Base-by-base conservation (phyloP, 164 flowering plant species). In the Buxus sempervirens region DNA sequence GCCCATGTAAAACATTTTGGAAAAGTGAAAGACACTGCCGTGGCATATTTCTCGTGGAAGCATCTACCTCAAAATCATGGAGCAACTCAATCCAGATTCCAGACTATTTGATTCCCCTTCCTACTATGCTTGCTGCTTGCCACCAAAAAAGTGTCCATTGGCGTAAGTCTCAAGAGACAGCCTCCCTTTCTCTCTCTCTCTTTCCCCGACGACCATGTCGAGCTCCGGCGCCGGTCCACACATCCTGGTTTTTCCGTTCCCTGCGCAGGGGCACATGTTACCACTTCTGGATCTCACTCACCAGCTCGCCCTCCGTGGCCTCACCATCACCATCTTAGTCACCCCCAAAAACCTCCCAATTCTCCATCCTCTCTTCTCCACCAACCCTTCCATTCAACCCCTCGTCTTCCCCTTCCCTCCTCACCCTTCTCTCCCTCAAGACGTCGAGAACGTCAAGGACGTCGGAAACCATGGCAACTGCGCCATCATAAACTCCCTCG, bases 391-490 rank as follows among this genome's bases (percentile, higher is more conserved):
- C 14, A 54, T 66, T 48, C 49, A 63, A 10, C 59, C 79, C 62
- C 65, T 78, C 8, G 41, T 77, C 45, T 48, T 73, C 15, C 81
- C 81, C 15, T 75, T 75, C 49, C 83, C 79, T 0, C 21, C 55
- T 60, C 66, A 76, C 25, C 76, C 82, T 10, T 25, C 67, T 14
- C 18, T 79, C 12, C 82, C 79, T 2, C 18, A 63, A 1, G 75
- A 75, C 23, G 70, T 79, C 12, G 79, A 79, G 41, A 73, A 79
- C 60, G 73, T 73, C 55, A 64, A 68, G 38, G 75, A 76, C 27
- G 7, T 73, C 19, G 73, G 75, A 27, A 66, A 67, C 25, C 13
- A 16, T 22, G 64, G 56, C 14, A 71, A 67, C 42, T 0, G 2
- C 18, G 54, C 68, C 10, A 68, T 79, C 22, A 62, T 76, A 20